phyloP scores from a whole-genome alignment of 306 rosid genomes.

The Acacia melanoxylon region DNA sequence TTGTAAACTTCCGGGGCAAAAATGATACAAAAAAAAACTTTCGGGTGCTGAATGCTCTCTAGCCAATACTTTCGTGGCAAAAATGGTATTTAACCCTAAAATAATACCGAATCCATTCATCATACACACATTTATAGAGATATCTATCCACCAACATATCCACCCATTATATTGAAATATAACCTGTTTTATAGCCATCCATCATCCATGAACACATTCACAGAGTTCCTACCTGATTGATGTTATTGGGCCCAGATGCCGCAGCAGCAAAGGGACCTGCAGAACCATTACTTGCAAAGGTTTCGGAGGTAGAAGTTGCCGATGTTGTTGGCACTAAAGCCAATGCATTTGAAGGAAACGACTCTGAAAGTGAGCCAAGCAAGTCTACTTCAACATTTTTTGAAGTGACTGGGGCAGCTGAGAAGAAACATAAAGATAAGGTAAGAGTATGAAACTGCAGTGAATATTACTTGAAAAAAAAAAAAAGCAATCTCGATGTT shows the following conservation, averaged over 20 bases:
- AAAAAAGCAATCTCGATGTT: neutral
- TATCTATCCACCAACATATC: neutral
- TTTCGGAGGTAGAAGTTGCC: conserved; percentile 44
- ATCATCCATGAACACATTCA: neutral
- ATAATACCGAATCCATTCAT: neutral
- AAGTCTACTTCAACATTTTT: conserved; percentile 71
- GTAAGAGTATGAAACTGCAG: conserved; percentile 27
- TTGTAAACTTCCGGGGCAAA: no score
- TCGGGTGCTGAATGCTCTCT: no score
- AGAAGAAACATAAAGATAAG: conserved; percentile 27
- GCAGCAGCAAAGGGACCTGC: conserved; percentile 51
- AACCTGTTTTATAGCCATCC: neutral
- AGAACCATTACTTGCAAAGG: conserved; percentile 43
- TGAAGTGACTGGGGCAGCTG: conserved; percentile 63
- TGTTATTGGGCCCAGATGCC: conserved; percentile 45
- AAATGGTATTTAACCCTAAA: neutral
- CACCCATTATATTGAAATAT: neutral
- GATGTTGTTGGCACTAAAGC: conserved; percentile 69
- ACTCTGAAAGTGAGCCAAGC: conserved; percentile 76
- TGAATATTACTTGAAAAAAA: conserved; percentile 14
- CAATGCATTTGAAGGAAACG: conserved; percentile 66
- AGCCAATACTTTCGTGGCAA: no score
- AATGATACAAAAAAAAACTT: no score
- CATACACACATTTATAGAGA: neutral
- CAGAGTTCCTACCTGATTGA: conserved; percentile 58